phyloP scores from a whole-genome alignment of 768 basidiomycete genomes.

The Kwoniella botswanensis region DNA sequence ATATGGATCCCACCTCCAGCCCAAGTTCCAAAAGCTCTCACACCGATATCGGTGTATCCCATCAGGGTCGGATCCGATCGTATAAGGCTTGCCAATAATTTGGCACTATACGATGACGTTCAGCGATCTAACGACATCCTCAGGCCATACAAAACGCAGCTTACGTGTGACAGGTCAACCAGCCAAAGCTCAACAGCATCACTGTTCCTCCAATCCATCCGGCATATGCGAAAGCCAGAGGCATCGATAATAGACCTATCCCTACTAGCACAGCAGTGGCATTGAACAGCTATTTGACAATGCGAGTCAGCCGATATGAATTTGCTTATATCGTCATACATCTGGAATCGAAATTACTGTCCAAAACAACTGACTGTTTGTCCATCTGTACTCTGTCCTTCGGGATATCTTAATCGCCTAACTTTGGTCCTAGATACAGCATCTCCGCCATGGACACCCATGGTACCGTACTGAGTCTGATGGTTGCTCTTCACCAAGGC shows the following conservation, averaged over 20 bases:
- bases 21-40: slow-evolving; percentile 80
- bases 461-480: background rate
- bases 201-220: slow-evolving; percentile 82
- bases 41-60: slow-evolving; percentile 88
- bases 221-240: slow-evolving; percentile 86
- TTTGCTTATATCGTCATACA: background rate
- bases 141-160: slow-evolving; percentile 51
- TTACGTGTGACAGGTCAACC: slow-evolving; percentile 86
- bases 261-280: slow-evolving; percentile 83
- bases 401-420: slow-evolving; percentile 3
- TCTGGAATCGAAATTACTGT: background rate
- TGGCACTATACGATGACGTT: slow-evolving; percentile 66
- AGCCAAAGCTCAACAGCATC: slow-evolving; percentile 76
- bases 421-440: background rate
- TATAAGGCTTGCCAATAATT: slow-evolving; percentile 80
- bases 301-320: background rate
- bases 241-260: slow-evolving; percentile 86
- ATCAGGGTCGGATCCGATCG: slow-evolving; percentile 70
- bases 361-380: slow-evolving; percentile 46
- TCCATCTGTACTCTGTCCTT: slow-evolving; percentile 52
- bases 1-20: slow-evolving; percentile 62
- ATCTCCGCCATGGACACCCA: background rate
- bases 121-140: background rate
- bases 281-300: slow-evolving; percentile 73
- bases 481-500: too few relatives aligned